Evolutionary conservation across 1,284 basidiomycete genomes (phyloP), one percentile per base, ranked within the genome.

Genomic region (Pterulicium gracile): DNA sequence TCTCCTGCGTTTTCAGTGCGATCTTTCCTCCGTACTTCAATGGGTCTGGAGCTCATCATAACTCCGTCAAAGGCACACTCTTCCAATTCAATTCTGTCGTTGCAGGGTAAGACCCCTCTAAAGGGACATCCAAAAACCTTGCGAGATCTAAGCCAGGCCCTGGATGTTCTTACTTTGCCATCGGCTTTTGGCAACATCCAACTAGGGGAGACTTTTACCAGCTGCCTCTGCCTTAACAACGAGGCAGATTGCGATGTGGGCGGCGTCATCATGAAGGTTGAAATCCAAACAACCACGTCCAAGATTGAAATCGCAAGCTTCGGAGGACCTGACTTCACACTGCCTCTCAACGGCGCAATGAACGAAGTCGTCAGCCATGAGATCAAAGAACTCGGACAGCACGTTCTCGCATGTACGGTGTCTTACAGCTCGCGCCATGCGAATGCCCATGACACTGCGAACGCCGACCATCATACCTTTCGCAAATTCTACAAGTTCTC

Each of bases 401-500:
- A 89, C 61, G 86, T 88, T 14, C 66, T 89, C 20, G 81, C 76
- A 2, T 89, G 87, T 54, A 77, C 75, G 1, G 80, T 89, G 27
- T 73, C 75, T 15, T 88, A 89, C 63, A 75, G 72, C 15, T 62
- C 20, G 5, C 42, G 70, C 5, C 64, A 70, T 1, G 66, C 64
- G 12, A 61, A 68, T 15, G 59, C 66, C 1, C 70, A 75, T 39
- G 70, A 74, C 39, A 62, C 68, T 1, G 63, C 67, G n/a, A 80
- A 85, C 56, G 73, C 79, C 2, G 64, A 58, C 22, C 51, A 83
- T 23, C 77, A 85, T 57, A 81, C 79, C 24, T 88, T 92, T 58
- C 75, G 85, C 50, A 88, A 91, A 58, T 92, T 88, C 64, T 88
- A 91, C 67, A 92, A 90, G 61, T 93, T 92, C 61, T 77, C 39